Conservation (phyloP, 805 yeast genomes). For the Candida easanensis region DNA sequence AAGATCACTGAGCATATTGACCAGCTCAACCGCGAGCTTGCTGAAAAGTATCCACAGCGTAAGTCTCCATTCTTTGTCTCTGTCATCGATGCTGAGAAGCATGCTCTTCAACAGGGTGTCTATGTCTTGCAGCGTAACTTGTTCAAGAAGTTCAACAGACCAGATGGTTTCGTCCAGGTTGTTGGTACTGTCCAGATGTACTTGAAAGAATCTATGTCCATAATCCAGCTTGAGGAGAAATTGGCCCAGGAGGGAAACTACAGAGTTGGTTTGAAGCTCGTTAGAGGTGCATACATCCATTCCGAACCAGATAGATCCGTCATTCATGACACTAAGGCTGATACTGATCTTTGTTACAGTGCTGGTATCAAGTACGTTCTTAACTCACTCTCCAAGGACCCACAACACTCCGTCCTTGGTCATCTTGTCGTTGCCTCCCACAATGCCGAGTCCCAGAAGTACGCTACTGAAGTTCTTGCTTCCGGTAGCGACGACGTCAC, state of each 20-base stretch:
- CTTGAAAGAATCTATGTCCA: constrained; percentile 63
- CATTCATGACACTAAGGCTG: constrained; percentile 72
- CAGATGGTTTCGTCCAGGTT: constrained; percentile 54
- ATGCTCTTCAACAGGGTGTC: constrained; percentile 85
- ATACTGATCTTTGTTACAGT: constrained; percentile 78
- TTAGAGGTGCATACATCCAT: constrained; percentile 94
- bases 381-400: constrained; percentile 41
- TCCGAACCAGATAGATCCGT: constrained; percentile 75
- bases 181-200: constrained; percentile 95
- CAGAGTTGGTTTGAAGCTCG: constrained; percentile 82
- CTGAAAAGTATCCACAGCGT: constrained; percentile 57
- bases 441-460: constrained; percentile 71
- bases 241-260: constrained; percentile 61
- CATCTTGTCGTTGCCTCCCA: constrained; percentile 91
- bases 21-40: constrained; percentile 48
- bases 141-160: constrained; percentile 67
- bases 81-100: constrained; percentile 90
- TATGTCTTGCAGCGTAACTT: constrained; percentile 84
- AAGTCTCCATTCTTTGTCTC: constrained; percentile 69
- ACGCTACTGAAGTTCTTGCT: constrained; percentile 59
- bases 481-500: constrained; percentile 26
- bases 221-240: constrained; percentile 59
- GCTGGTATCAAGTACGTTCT: constrained; percentile 62
- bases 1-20: constrained; percentile 56
- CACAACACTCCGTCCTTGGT: constrained; percentile 52